Conservation (phyloP, 345 rosid species). For the Heritiera littoralis region DNA sequence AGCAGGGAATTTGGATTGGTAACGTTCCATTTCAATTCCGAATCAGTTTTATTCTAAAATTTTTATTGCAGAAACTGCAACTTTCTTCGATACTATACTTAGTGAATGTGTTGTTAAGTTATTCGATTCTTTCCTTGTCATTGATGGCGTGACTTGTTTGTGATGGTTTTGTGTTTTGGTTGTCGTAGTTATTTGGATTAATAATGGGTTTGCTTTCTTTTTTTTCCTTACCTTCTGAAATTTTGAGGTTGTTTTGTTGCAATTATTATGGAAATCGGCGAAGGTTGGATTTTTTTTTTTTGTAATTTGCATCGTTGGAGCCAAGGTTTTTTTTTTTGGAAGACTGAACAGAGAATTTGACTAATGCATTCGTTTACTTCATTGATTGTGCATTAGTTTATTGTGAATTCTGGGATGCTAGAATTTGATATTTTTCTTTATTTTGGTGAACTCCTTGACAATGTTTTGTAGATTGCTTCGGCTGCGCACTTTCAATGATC, state of each 20-base stretch:
- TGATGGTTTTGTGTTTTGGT: not conserved
- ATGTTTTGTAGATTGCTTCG: not conserved
- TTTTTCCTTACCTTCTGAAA: not conserved
- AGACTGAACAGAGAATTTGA: not conserved
- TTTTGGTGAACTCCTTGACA: not conserved
- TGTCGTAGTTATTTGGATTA: not conserved
- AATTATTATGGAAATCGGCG: slow-evolving; percentile 38
- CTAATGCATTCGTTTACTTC: not conserved
- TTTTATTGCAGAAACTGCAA: not conserved
- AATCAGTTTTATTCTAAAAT: slow-evolving; percentile 23
- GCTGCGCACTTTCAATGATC: not conserved
- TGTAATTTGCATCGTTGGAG: not conserved
- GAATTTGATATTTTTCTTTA: not conserved
- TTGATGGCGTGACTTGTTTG: slow-evolving; percentile 21
- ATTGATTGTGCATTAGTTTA: not conserved
- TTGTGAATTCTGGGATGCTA: not conserved
- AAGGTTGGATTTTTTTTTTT: slow-evolving; percentile 25
- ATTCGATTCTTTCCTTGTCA: slow-evolving; percentile 38
- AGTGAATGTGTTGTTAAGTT: slow-evolving; percentile 11
- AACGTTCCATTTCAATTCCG: slow-evolving; percentile 29
- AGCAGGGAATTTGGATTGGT: slow-evolving; percentile 38
- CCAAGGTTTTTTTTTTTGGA: not conserved
- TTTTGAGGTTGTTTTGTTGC: slow-evolving; percentile 19
- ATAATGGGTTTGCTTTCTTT: not conserved
- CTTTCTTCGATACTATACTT: slow-evolving; percentile 24